Percentiles rank a stretch among this genome's conserved stretches.
These are phyloP conservation scores for Chlamydomonas applanata DNA, from an alignment of 139 green algal genomes.

Conservation along the genomic window DNA sequence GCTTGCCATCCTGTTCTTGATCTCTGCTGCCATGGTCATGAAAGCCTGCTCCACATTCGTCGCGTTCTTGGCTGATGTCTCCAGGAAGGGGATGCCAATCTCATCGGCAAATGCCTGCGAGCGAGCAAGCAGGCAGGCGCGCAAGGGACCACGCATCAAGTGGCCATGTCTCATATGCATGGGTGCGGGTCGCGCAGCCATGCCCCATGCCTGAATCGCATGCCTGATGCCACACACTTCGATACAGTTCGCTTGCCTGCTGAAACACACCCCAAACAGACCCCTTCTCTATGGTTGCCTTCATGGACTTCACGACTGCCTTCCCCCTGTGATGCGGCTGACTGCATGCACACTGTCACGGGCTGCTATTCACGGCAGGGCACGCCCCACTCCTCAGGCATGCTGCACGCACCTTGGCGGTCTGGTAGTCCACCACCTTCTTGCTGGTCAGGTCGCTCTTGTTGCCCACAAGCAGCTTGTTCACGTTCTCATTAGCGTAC, in stretches of 20 bases:
- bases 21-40: constrained; percentile 99
- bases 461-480: constrained; percentile 99
- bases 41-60: constrained; percentile 99
- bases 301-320: too few species aligned
- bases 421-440: constrained; percentile 94
- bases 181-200: too few species aligned
- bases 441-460: constrained; percentile 96
- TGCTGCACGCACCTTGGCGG: constrained; percentile 75
- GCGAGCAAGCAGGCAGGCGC: constrained; percentile 8
- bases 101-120: constrained; percentile 95
- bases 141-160: too few species aligned
- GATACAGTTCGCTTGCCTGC: too few species aligned
- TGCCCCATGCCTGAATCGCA: too few species aligned
- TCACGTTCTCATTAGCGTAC: constrained; percentile 99
- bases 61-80: constrained; percentile 97
- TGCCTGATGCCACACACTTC: too few species aligned
- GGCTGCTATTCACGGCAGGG: too few species aligned
- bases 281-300: background rate
- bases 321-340: too few species aligned
- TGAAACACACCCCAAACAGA: too few species aligned
- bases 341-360: too few species aligned
- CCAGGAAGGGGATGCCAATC: constrained; percentile 98
- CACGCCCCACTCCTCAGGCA: background rate
- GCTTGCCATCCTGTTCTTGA: constrained; percentile 97
- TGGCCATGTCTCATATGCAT: too few species aligned